These are phyloP conservation scores for Penicillium sp. DNA, from an alignment of 2,329 filamentous ascomycete species.

Conservation along the genomic window DNA sequence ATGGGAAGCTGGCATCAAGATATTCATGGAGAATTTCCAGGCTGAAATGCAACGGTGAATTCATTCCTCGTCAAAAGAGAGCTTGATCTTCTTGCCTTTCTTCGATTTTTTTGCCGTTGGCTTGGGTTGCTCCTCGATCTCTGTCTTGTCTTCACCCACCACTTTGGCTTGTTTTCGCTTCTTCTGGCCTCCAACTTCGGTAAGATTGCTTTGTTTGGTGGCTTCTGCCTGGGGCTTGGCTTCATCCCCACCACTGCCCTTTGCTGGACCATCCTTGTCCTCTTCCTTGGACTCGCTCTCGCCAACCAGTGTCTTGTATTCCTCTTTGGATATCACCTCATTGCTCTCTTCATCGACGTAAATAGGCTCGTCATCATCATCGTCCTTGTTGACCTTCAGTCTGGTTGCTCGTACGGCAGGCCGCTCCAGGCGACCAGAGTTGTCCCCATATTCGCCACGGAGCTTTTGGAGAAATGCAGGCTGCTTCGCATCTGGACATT, in stretches of 20 bases:
- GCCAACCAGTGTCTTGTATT: slow-evolving; percentile 41
- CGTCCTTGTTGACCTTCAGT: slow-evolving; percentile 34
- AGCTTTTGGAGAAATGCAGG: slow-evolving; percentile 46
- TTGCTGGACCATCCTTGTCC: slow-evolving; percentile 12
- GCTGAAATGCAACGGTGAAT: not conserved
- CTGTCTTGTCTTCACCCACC: slow-evolving; percentile 36
- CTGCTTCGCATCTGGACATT: slow-evolving; percentile 40
- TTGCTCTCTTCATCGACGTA: slow-evolving; percentile 48
- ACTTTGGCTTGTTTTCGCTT: slow-evolving; percentile 47
- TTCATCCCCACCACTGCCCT: slow-evolving; percentile 15
- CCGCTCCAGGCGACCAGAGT: slow-evolving; percentile 38
- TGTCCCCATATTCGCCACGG: slow-evolving; percentile 39
- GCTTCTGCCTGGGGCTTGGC: slow-evolving; percentile 17
- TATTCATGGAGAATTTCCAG: not conserved
- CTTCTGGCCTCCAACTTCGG: slow-evolving; percentile 43
- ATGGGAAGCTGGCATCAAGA: not conserved
- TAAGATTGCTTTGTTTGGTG: slow-evolving; percentile 38
- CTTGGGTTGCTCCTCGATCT: slow-evolving; percentile 26
- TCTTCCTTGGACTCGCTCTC: slow-evolving; percentile 20
- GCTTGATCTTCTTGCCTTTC: slow-evolving; percentile 49
- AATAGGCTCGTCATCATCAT: slow-evolving; percentile 45
- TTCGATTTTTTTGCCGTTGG: slow-evolving; percentile 36
- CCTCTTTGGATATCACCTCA: slow-evolving; percentile 46
- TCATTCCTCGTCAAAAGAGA: slow-evolving; percentile 46
- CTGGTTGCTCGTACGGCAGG: slow-evolving; percentile 39